phyloP scores from a whole-genome alignment of 768 basidiomycete genomes.

The Rhizopogon vesiculosus region DNA sequence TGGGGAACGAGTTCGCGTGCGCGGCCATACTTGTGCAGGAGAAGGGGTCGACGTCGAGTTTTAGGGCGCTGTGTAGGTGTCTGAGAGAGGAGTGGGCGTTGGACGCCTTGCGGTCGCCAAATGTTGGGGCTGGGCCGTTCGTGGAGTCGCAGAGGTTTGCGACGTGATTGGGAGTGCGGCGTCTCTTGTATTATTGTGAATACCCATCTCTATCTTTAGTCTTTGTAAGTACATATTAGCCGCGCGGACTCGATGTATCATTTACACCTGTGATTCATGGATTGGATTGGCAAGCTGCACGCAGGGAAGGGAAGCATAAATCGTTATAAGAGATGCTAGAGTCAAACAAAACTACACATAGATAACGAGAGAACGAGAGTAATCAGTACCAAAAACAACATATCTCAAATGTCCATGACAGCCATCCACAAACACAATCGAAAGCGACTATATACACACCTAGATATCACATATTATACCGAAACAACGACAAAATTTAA shows the following conservation, averaged over 20 bases:
- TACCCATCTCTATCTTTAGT: background rate
- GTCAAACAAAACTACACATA: background rate
- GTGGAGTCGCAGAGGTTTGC: constrained; percentile 37
- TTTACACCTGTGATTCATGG: no score
- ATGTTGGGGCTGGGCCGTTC: constrained; percentile 31
- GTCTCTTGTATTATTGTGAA: background rate
- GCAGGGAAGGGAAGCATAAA: background rate
- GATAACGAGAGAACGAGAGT: background rate
- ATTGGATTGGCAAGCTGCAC: no score
- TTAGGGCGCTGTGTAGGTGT: constrained; percentile 70
- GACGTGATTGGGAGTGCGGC: constrained; percentile 12
- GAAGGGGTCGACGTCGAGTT: constrained; percentile 87
- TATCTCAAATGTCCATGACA: background rate
- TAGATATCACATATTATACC: background rate
- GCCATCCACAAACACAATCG: background rate
- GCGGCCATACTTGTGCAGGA: constrained; percentile 79
- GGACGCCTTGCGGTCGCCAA: constrained; percentile 28
- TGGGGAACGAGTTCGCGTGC: constrained; percentile 41
- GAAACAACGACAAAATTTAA: background rate
- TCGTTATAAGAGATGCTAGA: background rate
- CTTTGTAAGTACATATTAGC: background rate
- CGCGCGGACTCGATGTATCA: background rate
- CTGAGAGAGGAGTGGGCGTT: constrained; percentile 66
- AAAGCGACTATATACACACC: background rate
- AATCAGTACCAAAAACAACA: background rate